A percentile compares a stretch with the other conserved stretches of the same genome.
These are phyloP conservation scores for Aspergillus baeticus DNA, from an alignment of 495 filamentous ascomycete genomes.

Conservation along the genomic window DNA sequence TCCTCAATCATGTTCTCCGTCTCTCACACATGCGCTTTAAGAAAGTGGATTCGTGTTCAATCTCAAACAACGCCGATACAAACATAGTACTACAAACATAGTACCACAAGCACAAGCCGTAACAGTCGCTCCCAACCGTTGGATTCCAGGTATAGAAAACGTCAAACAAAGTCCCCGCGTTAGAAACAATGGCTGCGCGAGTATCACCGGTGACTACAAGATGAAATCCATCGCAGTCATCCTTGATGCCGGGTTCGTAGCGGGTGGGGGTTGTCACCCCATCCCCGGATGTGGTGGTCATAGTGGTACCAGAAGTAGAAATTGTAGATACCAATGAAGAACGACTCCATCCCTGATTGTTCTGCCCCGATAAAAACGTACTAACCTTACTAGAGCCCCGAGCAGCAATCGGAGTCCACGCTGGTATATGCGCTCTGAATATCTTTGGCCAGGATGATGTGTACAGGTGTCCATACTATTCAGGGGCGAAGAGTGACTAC, in stretches of 20 bases:
- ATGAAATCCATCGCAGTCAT: conserved; percentile 1
- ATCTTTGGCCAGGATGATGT: conserved; percentile 18
- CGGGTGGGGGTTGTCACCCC: neutral
- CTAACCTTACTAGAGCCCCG: no score
- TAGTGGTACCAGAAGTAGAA: no score
- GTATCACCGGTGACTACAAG: conserved; percentile 2
- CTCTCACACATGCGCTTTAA: no score
- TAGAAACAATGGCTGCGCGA: neutral
- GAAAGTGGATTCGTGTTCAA: no score
- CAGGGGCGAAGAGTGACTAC: no score
- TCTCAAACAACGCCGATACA: neutral
- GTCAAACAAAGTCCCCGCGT: neutral
- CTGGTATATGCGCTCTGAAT: conserved; percentile 25
- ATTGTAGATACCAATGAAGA: no score
- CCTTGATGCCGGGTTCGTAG: neutral
- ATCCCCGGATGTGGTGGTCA: no score
- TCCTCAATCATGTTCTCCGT: no score
- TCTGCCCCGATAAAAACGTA: no score
- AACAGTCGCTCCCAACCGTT: neutral
- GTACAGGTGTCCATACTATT: neutral
- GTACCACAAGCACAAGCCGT: conserved; percentile 3
- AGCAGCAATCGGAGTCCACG: no score
- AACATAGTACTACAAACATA: conserved; percentile 20
- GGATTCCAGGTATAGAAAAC: conserved; percentile 2
- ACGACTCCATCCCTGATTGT: no score